Percentiles rank a stretch among this genome's conserved stretches.
Evolutionary conservation across 2,329 filamentous ascomycete species (phyloP).

Genomic region (Trichoderma endophyticum): DNA sequence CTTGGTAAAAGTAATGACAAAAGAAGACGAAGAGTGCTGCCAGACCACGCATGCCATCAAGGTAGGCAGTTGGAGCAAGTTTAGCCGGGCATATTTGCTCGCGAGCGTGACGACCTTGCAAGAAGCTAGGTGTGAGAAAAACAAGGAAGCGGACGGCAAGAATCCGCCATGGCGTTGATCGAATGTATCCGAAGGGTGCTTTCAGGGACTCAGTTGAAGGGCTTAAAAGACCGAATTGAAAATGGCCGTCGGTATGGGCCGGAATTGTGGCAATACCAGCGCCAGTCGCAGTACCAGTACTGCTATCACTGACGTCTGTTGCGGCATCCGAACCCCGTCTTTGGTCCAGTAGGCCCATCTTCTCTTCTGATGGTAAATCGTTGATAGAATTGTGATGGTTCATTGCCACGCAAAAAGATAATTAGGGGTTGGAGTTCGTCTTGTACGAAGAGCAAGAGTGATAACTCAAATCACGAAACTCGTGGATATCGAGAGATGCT

Average conservation of each 20-base stretch:
- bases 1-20: constrained; percentile 55
- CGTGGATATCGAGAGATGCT: not conserved
- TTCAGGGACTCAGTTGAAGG: constrained; percentile 26
- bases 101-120: constrained; percentile 43
- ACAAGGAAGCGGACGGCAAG: constrained; percentile 38
- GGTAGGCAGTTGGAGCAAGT: constrained; percentile 53
- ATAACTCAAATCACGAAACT: not conserved
- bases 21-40: constrained; percentile 56
- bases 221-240: constrained; percentile 27
- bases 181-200: constrained; percentile 28
- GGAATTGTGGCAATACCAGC: constrained; percentile 6
- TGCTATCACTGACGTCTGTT: constrained; percentile 37
- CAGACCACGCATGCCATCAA: constrained; percentile 56
- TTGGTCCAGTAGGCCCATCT: constrained; percentile 44
- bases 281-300: constrained; percentile 3
- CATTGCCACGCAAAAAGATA: constrained; percentile 37
- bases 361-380: constrained; percentile 40
- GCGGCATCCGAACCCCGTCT: constrained; percentile 42
- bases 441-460: not conserved
- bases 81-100: constrained; percentile 41
- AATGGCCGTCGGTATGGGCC: constrained; percentile 29
- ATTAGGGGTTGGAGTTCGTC: not conserved
- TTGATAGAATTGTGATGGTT: constrained; percentile 36
- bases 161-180: constrained; percentile 37
- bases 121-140: constrained; percentile 53